These are phyloP conservation scores for Pterocarpus macrocarpus DNA, from an alignment of 306 rosid genomes.

Conservation along the genomic window DNA sequence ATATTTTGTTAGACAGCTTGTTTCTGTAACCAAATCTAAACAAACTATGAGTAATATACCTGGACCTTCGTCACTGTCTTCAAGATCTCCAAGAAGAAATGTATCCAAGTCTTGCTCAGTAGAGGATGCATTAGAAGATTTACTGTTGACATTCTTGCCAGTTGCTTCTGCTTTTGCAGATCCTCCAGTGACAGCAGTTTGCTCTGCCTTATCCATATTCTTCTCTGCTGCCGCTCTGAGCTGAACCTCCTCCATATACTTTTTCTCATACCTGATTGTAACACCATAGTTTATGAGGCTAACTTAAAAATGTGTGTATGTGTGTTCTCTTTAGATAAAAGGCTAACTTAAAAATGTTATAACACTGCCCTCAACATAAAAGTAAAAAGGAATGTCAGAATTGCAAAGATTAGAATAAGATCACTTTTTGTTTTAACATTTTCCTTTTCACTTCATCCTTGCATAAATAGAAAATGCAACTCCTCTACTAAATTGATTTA, in stretches of 20 bases:
- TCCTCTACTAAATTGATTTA: background rate
- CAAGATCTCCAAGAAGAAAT: constrained; percentile 96
- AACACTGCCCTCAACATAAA: constrained; percentile 8
- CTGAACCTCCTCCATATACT: constrained; percentile 84
- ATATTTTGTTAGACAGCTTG: background rate
- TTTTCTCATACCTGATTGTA: constrained; percentile 78
- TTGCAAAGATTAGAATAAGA: constrained; percentile 28
- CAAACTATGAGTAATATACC: constrained; percentile 59
- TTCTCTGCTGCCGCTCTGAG: constrained; percentile 73
- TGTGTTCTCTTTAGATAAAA: background rate
- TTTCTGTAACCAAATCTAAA: constrained; percentile 16
- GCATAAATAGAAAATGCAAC: constrained; percentile 16
- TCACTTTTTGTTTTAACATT: background rate
- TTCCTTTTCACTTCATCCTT: background rate
- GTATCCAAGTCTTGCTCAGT: constrained; percentile 90
- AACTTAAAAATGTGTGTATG: background rate
- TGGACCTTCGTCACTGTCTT: constrained; percentile 88
- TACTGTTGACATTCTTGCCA: constrained; percentile 61
- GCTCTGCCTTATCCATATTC: constrained; percentile 58
- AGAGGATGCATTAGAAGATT: constrained; percentile 71
- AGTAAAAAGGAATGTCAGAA: background rate
- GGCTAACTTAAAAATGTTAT: constrained; percentile 13
- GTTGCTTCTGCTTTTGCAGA: constrained; percentile 63
- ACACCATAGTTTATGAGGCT: constrained; percentile 32
- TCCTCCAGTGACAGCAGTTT: constrained; percentile 59